Conservation (phyloP, 164 flowering plant species). For the Malania oleifera region DNA sequence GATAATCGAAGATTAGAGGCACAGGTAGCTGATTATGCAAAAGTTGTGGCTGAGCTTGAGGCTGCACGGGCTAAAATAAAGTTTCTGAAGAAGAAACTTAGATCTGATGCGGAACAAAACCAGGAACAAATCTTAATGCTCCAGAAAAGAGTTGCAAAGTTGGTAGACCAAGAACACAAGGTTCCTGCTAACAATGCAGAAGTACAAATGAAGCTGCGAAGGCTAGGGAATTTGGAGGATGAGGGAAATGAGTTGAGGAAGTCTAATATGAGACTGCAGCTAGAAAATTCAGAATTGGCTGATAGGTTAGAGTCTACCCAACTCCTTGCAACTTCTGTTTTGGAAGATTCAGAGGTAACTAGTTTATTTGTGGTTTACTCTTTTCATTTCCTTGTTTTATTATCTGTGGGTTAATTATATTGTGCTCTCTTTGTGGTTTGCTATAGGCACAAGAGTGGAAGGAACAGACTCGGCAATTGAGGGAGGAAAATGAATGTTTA, state of each 20-base stretch:
- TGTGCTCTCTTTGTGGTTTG: background rate
- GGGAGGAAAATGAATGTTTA: slow-evolving; percentile 50
- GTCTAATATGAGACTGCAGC: slow-evolving; percentile 44
- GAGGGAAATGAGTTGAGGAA: slow-evolving; percentile 43
- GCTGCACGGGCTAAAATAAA: slow-evolving; percentile 57
- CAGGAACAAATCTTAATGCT: slow-evolving; percentile 55
- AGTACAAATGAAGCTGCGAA: slow-evolving; percentile 28
- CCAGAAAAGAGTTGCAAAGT: slow-evolving; percentile 46
- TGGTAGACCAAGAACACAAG: slow-evolving; percentile 48
- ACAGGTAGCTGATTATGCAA: slow-evolving; percentile 55
- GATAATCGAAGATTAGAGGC: slow-evolving; percentile 62
- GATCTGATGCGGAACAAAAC: slow-evolving; percentile 51
- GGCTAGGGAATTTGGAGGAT: slow-evolving; percentile 42
- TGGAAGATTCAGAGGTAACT: slow-evolving; percentile 58
- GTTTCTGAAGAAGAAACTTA: slow-evolving; percentile 59
- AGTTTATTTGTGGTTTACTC: background rate
- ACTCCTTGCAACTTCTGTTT: slow-evolving; percentile 42
- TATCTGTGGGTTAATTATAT: slow-evolving; percentile 1
- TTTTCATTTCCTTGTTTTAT: background rate
- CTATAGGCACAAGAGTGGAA: slow-evolving; percentile 46
- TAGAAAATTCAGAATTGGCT: slow-evolving; percentile 61
- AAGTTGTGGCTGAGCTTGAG: slow-evolving; percentile 59
- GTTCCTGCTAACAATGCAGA: slow-evolving; percentile 20
- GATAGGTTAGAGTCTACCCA: slow-evolving; percentile 60
- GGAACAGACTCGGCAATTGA: slow-evolving; percentile 28